Evolutionary conservation across 2,329 filamentous ascomycete genomes (phyloP).

Genomic region (Fusarium kyushuense): DNA sequence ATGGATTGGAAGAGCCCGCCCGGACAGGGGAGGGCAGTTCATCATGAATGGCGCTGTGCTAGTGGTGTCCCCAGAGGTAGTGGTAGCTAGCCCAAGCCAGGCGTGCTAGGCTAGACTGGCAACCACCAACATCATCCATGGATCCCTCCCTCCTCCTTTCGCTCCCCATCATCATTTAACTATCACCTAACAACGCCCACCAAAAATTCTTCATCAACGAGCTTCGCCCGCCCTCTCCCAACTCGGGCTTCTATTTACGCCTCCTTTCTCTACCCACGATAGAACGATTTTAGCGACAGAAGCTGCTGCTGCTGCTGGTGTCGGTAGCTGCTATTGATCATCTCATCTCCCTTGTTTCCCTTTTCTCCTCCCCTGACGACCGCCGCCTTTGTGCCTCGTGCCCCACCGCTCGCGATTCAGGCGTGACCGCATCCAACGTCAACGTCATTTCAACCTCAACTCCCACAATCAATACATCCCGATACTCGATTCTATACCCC

Average conservation of each 20-base stretch:
- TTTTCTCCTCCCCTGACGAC: conserved; percentile 42
- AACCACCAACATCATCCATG: conserved; percentile 36
- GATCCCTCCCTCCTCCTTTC: conserved; percentile 38
- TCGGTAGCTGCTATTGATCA: conserved; percentile 40
- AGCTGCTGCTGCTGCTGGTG: conserved; percentile 41
- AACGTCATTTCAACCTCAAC: conserved; percentile 46
- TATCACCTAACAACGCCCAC: conserved; percentile 39
- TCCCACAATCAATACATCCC: conserved; percentile 31
- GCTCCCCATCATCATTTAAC: conserved; percentile 41
- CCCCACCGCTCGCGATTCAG: conserved; percentile 50
- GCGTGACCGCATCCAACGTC: conserved; percentile 50
- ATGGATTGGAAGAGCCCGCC: conserved; percentile 9
- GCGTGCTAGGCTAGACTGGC: conserved; percentile 23
- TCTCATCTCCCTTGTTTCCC: conserved; percentile 26
- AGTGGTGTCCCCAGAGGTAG: conserved; percentile 1
- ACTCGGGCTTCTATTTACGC: conserved; percentile 5
- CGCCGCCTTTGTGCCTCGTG: conserved; percentile 49
- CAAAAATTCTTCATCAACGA: conserved; percentile 40
- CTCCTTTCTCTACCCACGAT: conserved; percentile 13
- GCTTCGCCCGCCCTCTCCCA: conserved; percentile 13
- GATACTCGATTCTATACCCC: conserved; percentile 19
- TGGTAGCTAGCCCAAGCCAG: conserved; percentile 14
- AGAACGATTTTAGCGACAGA: conserved; percentile 33
- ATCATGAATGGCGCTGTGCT: conserved; percentile 20
- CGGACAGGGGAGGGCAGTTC: conserved; percentile 23